A percentile compares a stretch with the other conserved stretches of the same genome.
Conservation (phyloP, 2,329 filamentous ascomycete species). For the Daldinia sp. region DNA sequence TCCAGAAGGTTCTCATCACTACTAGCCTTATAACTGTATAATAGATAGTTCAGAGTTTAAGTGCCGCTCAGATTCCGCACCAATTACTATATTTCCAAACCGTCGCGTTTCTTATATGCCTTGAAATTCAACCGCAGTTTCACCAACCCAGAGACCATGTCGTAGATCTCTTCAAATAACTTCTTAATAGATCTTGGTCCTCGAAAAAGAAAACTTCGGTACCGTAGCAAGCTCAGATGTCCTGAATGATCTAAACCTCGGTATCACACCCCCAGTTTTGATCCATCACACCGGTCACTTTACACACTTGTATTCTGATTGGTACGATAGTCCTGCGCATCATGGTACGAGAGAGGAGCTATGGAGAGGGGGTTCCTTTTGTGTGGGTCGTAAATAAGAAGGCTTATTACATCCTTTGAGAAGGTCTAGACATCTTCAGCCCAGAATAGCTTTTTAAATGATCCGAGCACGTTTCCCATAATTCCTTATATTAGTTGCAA, state of each 20-base stretch:
- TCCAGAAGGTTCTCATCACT: neutral
- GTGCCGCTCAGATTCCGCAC: neutral
- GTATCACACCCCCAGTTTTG: conserved; percentile 23
- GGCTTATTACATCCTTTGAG: conserved; percentile 16
- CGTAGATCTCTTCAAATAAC: conserved; percentile 4
- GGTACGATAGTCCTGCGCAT: conserved; percentile 39
- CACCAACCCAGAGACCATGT: conserved; percentile 5
- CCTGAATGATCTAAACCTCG: conserved; percentile 21
- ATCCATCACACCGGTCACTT: conserved; percentile 40
- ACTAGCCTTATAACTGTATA: neutral
- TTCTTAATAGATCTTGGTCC: conserved; percentile 14
- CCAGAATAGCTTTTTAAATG: conserved; percentile 22
- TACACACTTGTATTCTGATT: conserved; percentile 33
- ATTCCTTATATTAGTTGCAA: conserved; percentile 3
- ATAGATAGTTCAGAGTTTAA: neutral
- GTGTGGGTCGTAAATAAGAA: conserved; percentile 29
- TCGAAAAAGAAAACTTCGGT: conserved; percentile 13
- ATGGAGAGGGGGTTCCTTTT: conserved; percentile 9
- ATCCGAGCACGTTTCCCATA: conserved; percentile 27
- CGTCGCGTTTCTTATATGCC: neutral
- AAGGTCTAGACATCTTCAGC: conserved; percentile 33
- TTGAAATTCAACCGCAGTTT: neutral
- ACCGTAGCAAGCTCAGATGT: conserved; percentile 10
- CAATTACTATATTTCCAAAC: neutral
- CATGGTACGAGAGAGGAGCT: conserved; percentile 22